Base-by-base conservation (phyloP, 2,329 filamentous ascomycete genomes). In the Gremmenia infestans region DNA sequence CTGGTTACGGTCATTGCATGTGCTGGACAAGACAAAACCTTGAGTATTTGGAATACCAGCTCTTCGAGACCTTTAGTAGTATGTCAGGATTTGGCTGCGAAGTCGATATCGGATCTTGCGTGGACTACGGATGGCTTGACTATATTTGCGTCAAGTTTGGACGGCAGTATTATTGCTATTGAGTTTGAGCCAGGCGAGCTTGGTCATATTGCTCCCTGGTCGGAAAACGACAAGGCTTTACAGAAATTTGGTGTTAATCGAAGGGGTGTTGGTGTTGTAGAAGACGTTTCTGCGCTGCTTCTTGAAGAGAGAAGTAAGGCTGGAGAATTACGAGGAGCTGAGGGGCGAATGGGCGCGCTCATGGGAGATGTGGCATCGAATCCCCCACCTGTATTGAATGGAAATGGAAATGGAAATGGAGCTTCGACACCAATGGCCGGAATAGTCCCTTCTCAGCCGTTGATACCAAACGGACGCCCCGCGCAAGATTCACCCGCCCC, bases 11-110 rank as follows among this genome's bases (percentile, higher is more conserved):
- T 99, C 0, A 95, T 99, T 64, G 94, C 95, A 8, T 97, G 93
- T 60, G 94, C 93, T 5, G 95, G 94, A 3, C 94, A 96, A 67
- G 94, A 99, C 71, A 97, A 97, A 73, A 94, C 92, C 2, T 74
- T 99, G 43, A 97, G 91, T 67, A 87, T 99, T 39, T 99, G 94
- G 94, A 97, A 97, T 65, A 99, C 95, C 1, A 96, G 91, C 68
- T 96, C 90, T 23, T 92, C 94, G 0, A 80, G 94, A 22, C 94
- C 94, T 0, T 86, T 97, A 19, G 86, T 97, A 19, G 91, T 97
- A 52, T 80, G 91, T 9, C 91, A 96, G 68, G 93, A 97, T 65
- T 73, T 99, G 57, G 87, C 90, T 17, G 85, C 84, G 43, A 99
- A 99, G 71, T 89, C 94, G 0, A 93, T 99, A 62, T 95, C 91